Evolutionary conservation across 2,329 filamentous ascomycete species (phyloP), one percentile per base, ranked within the genome.

Genomic region (Nectriaceae sp.): DNA sequence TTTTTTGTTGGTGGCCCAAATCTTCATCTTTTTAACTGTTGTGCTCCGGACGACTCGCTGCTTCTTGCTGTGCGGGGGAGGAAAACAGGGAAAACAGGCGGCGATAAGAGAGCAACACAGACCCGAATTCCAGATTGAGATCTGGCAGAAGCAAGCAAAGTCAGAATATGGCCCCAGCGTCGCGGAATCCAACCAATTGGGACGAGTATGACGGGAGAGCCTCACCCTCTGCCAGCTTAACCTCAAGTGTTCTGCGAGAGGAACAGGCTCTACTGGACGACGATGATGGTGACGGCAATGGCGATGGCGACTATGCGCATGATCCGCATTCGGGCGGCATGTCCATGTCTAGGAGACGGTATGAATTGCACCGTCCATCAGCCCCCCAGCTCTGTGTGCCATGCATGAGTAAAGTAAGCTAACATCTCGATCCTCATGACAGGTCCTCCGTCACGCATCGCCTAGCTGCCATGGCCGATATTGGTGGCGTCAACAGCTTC

Each of bases 401-500:
- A 40, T 42, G 10, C 22, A 39, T 11, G 20, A 48, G 16, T 43
- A 15, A 39, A 44, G 54, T 46, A 53, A 48, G 21, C 18, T 11
- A 21, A 20, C 11, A 10, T 52, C 46, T 36, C 22, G 42, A 20
- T 33, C 18, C 15, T 11, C 29, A 10, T 20, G 40, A 18, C 53
- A 84, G 82, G 51, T 82, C 81, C n/a, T 86, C 83, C 5, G 73
- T 82, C 33, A 79, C 77, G 24, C 75, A 80, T 53, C 76, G 77
- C 26, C 69, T 89, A 29, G 71, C 79, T 21, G 75, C 77, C 44
- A 66, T 87, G 45, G 76, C 80, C 57, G 85, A 96, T 52, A 86
- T 89, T 40, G 94, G 93, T 55, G 93, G 93, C 42, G 87, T 92
- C 52, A 97, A 97, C 75, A 95, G 89, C 69, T 88, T 97, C 61